Evolutionary conservation across 768 basidiomycete species (phyloP).

Genomic region (Piloderma croceum): DNA sequence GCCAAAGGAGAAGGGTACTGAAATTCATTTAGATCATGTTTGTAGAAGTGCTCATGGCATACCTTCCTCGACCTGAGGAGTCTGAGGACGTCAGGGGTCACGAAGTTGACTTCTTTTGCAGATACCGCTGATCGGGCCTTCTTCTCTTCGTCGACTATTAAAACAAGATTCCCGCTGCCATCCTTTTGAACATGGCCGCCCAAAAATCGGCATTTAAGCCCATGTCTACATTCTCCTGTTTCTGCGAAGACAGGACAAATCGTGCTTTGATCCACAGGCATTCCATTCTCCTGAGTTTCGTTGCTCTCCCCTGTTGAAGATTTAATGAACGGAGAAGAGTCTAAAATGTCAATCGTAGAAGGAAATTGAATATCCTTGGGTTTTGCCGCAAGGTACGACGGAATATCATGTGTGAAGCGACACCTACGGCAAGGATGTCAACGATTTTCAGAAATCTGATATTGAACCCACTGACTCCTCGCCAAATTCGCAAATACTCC

Average conservation of each 20-base stretch:
- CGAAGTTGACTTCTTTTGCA: constrained; percentile 65
- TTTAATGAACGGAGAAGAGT: constrained; percentile 47
- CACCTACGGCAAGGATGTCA: constrained; percentile 49
- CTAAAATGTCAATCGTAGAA: constrained; percentile 34
- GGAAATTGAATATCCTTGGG: constrained; percentile 66
- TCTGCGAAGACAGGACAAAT: constrained; percentile 64
- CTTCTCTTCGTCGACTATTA: constrained; percentile 55
- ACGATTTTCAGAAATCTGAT: neutral
- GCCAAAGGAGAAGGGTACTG: constrained; percentile 66
- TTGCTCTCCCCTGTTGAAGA: constrained; percentile 16
- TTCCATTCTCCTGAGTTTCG: constrained; percentile 15
- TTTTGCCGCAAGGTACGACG: constrained; percentile 72
- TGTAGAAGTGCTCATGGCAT: constrained; percentile 10
- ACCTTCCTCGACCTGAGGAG: constrained; percentile 67
- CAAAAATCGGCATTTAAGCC: constrained; percentile 89
- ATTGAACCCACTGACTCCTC: constrained; percentile 41
- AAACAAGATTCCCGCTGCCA: constrained; percentile 37
- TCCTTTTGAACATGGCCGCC: constrained; percentile 62
- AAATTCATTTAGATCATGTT: too few species aligned
- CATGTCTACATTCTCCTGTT: constrained; percentile 71
- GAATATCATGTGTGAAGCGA: constrained; percentile 73
- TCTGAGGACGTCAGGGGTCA: constrained; percentile 52
- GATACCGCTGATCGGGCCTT: constrained; percentile 42
- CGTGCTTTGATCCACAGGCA: constrained; percentile 40
- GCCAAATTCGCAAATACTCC: constrained; percentile 65